Evolutionary conservation across 169 alveolate genomes (phyloP).

Genomic region (Perkinsus olseni): DNA sequence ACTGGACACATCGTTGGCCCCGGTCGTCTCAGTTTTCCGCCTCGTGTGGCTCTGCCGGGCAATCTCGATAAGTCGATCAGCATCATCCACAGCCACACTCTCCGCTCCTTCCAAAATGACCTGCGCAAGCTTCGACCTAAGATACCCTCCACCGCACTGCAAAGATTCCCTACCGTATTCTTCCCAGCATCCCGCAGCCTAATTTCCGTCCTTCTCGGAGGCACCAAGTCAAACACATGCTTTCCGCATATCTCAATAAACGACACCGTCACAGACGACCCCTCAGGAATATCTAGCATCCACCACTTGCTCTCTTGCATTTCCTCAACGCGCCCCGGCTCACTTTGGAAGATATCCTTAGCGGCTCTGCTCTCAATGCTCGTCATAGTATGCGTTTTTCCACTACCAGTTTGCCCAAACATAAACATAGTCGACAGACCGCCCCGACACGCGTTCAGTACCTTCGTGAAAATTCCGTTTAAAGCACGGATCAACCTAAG

Average conservation of each 20-base stretch:
- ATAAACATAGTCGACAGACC: conserved; percentile 21
- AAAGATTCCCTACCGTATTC: background rate
- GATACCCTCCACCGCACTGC: background rate
- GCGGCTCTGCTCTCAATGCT: conserved; percentile 18
- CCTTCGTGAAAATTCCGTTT: no score
- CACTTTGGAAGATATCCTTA: background rate
- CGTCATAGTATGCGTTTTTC: conserved; percentile 31
- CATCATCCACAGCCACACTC: background rate
- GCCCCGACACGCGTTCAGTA: conserved; percentile 9
- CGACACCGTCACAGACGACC: background rate
- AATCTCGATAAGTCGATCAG: background rate
- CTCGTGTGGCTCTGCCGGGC: conserved; percentile 5
- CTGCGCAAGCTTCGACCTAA: background rate
- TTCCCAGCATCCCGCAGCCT: background rate
- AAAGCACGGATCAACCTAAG: no score
- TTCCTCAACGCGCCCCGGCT: background rate
- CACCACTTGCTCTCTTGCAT: background rate
- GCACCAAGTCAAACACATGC: background rate
- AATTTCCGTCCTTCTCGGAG: background rate
- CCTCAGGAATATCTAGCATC: background rate
- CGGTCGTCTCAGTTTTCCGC: conserved; percentile 25
- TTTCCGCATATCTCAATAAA: background rate
- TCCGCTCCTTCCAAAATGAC: background rate
- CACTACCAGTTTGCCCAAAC: conserved; percentile 33
- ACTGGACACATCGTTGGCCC: conserved; percentile 24